phyloP scores from a whole-genome alignment of 2,329 filamentous ascomycete species.

The Aspergillus melleus region DNA sequence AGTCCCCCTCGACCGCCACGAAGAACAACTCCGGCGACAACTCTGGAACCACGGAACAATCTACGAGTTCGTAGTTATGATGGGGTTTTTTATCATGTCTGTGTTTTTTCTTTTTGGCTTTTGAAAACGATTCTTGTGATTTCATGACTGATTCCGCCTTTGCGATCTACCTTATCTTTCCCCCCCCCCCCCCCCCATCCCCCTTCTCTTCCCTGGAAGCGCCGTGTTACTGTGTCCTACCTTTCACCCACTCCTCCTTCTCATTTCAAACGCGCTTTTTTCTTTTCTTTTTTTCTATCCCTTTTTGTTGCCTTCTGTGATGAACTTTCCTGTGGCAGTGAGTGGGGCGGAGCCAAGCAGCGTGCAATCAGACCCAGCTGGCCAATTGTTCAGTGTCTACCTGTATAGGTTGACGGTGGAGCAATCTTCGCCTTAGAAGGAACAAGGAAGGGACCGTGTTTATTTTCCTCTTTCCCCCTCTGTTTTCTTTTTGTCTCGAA shows the following conservation, averaged over 20 bases:
- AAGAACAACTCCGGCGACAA: constrained; percentile 26
- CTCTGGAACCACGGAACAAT: constrained; percentile 26
- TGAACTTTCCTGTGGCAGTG: constrained; percentile 14
- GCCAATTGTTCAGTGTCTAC: constrained; percentile 16
- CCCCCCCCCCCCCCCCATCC: constrained; percentile 9
- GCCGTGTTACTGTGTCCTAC: constrained; percentile 15
- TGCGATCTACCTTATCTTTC: constrained; percentile 13
- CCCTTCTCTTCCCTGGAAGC: constrained; percentile 16
- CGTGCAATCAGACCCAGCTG: not conserved
- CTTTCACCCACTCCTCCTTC: constrained; percentile 4
- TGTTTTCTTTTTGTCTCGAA: constrained; percentile 13
- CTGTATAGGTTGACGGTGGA: constrained; percentile 13
- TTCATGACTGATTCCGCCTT: constrained; percentile 19
- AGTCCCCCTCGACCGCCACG: constrained; percentile 40
- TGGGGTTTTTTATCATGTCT: constrained; percentile 13
- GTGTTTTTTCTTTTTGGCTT: constrained; percentile 17
- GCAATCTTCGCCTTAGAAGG: constrained; percentile 6
- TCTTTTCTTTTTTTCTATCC: constrained; percentile 6
- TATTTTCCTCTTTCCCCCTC: not conserved
- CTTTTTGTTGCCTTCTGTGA: constrained; percentile 13
- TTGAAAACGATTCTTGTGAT: constrained; percentile 22
- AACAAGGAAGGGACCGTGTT: constrained; percentile 11
- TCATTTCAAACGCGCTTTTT: constrained; percentile 13
- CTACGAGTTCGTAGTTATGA: constrained; percentile 28
- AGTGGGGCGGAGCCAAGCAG: constrained; percentile 11